A percentile compares a stretch with the other conserved stretches of the same genome.
phyloP scores from a whole-genome alignment of 768 basidiomycete genomes.

The Paxillus involutus region DNA sequence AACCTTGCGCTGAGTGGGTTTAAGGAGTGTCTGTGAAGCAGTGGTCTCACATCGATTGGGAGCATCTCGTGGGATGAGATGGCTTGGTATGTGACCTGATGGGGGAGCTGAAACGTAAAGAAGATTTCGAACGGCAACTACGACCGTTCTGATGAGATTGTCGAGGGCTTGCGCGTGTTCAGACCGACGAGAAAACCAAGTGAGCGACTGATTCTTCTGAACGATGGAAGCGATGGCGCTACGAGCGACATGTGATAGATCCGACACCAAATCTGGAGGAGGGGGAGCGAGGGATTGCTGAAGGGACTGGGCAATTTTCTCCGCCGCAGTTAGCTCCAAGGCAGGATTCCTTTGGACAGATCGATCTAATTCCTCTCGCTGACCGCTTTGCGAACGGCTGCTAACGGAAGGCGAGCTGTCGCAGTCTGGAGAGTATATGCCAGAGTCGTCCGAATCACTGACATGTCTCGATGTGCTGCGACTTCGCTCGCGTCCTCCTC shows the following conservation, averaged over 20 bases:
- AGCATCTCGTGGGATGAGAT: constrained; percentile 49
- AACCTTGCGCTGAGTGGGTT: constrained; percentile 81
- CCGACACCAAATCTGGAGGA: constrained; percentile 56
- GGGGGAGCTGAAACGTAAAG: constrained; percentile 67
- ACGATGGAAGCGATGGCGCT: constrained; percentile 63
- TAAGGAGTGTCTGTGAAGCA: constrained; percentile 58
- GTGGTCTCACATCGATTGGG: constrained; percentile 45
- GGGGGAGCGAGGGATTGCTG: constrained; percentile 60
- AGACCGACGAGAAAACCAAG: constrained; percentile 42
- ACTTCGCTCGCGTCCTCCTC: constrained; percentile 25
- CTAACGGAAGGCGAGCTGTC: constrained; percentile 31
- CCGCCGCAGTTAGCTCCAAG: constrained; percentile 60
- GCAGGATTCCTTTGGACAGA: constrained; percentile 18
- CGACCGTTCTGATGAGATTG: constrained; percentile 57
- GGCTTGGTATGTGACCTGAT: constrained; percentile 58
- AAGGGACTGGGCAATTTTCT: constrained; percentile 64
- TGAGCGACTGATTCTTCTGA: constrained; percentile 51
- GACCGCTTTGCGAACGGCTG: constrained; percentile 31
- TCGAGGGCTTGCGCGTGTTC: constrained; percentile 64
- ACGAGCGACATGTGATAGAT: constrained; percentile 59
- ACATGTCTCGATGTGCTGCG: constrained; percentile 41
- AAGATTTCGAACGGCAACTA: constrained; percentile 74
- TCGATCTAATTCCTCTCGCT: constrained; percentile 15
- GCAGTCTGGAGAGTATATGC: constrained; percentile 37
- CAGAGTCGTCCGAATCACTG: constrained; percentile 82